These are phyloP conservation scores for Fusarium pseudograminearum DNA, from an alignment of 2,329 filamentous ascomycete genomes.

Conservation along the genomic window DNA sequence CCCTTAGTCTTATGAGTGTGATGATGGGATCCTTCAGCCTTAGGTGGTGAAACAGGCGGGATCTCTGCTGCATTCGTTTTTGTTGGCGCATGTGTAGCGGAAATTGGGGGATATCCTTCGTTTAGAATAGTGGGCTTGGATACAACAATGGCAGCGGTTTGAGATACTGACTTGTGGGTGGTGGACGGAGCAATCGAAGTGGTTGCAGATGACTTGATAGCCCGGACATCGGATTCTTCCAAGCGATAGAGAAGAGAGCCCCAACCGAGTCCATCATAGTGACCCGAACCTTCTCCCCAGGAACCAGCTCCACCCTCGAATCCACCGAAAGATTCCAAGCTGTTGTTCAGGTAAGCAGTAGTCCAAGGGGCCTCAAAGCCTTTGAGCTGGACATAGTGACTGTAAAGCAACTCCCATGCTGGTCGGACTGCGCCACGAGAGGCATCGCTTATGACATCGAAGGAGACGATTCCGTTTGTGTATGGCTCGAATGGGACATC, in stretches of 20 bases:
- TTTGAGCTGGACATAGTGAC: slow-evolving; percentile 32
- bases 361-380: slow-evolving; percentile 34
- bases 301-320: slow-evolving; percentile 3
- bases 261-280: slow-evolving; percentile 14
- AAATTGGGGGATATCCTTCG: too few species aligned
- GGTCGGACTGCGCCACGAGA: slow-evolving; percentile 12
- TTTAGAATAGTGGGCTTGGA: too few species aligned
- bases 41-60: too few species aligned
- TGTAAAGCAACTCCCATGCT: slow-evolving; percentile 22
- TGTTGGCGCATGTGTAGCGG: too few species aligned
- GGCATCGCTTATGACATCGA: slow-evolving; percentile 13
- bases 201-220: neutral
- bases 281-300: neutral
- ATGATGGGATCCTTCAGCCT: too few species aligned
- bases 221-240: neutral
- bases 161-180: neutral
- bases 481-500: slow-evolving; percentile 37
- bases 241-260: slow-evolving; percentile 4
- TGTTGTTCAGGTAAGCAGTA: slow-evolving; percentile 17
- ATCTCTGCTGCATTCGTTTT: too few species aligned
- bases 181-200: neutral
- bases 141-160: too few species aligned
- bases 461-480: slow-evolving; percentile 26
- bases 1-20: too few species aligned
- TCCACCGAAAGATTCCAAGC: neutral